Conservation (phyloP, 169 alveolate genomes). For the Cryptosporidium tyzzeri region DNA sequence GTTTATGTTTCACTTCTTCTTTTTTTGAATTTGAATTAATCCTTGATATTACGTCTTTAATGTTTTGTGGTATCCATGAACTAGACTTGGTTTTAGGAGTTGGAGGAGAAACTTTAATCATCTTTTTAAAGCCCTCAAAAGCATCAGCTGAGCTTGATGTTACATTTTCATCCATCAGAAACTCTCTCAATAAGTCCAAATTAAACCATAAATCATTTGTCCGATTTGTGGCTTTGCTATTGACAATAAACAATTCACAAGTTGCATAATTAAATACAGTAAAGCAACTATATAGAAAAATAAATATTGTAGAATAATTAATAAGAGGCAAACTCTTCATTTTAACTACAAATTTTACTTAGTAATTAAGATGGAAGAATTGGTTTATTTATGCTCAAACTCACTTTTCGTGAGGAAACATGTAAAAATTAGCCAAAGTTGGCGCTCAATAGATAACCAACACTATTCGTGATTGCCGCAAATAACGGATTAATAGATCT, state of each 20-base stretch:
- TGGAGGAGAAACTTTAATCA: constrained; percentile 8
- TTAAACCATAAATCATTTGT: constrained; percentile 60
- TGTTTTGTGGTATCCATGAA: constrained; percentile 57
- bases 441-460: constrained; percentile 21
- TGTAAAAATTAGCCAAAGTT: not conserved
- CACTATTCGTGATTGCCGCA: not conserved
- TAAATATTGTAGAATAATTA: not conserved
- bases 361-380: constrained; percentile 13
- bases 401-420: constrained; percentile 26
- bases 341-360: not conserved
- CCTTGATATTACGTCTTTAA: constrained; percentile 52
- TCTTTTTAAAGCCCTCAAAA: constrained; percentile 45
- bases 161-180: constrained; percentile 14
- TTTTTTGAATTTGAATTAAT: constrained; percentile 35
- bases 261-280: not conserved
- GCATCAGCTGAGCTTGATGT: not conserved
- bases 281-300: not conserved
- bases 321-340: constrained; percentile 8
- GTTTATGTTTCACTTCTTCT: constrained; percentile 9
- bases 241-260: constrained; percentile 7
- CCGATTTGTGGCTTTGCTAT: not conserved
- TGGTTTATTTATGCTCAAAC: not conserved
- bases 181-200: constrained; percentile 15
- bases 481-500: not conserved
- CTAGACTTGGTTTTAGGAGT: constrained; percentile 1